Percentiles rank a stretch among this genome's conserved stretches.
Evolutionary conservation across 2,329 filamentous ascomycete species (phyloP).

Genomic region (Phaeosphaeriaceae sp.): DNA sequence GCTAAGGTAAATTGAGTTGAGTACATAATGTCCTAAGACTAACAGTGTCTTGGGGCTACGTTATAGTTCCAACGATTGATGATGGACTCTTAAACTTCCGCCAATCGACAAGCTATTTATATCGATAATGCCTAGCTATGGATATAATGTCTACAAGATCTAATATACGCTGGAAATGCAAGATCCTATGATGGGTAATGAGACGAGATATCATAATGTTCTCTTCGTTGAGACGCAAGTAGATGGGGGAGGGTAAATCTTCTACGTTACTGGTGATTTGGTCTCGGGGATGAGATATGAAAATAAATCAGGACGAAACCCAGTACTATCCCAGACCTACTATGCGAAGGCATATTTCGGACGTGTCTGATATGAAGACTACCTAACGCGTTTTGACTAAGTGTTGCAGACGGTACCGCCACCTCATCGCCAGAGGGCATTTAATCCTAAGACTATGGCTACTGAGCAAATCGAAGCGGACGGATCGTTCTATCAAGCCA

Average conservation of each 20-base stretch:
- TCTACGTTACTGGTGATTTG: slow-evolving; percentile 7
- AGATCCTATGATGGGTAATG: slow-evolving; percentile 8
- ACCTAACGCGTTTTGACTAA: slow-evolving; percentile 3
- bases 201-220: slow-evolving; percentile 5
- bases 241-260: slow-evolving; percentile 1
- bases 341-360: slow-evolving; percentile 6
- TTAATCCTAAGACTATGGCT: slow-evolving; percentile 3
- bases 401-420: slow-evolving; percentile 3
- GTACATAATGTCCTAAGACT: too few species aligned
- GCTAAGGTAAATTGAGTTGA: too few species aligned
- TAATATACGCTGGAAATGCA: slow-evolving; percentile 5
- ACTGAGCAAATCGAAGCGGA: slow-evolving; percentile 5
- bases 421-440: slow-evolving; percentile 5
- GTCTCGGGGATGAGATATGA: slow-evolving; percentile 5
- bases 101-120: too few species aligned
- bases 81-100: too few species aligned
- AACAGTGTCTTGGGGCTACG: too few species aligned
- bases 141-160: slow-evolving; percentile 1
- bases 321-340: slow-evolving; percentile 7
- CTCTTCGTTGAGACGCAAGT: slow-evolving; percentile 5
- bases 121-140: too few species aligned
- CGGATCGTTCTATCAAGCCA: slow-evolving; percentile 1
- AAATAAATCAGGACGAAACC: slow-evolving; percentile 2
- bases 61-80: too few species aligned
- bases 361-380: slow-evolving; percentile 5